These are phyloP conservation scores for Kodamaea sp. DNA, from an alignment of 1,139 yeast genomes.

Conservation along the genomic window DNA sequence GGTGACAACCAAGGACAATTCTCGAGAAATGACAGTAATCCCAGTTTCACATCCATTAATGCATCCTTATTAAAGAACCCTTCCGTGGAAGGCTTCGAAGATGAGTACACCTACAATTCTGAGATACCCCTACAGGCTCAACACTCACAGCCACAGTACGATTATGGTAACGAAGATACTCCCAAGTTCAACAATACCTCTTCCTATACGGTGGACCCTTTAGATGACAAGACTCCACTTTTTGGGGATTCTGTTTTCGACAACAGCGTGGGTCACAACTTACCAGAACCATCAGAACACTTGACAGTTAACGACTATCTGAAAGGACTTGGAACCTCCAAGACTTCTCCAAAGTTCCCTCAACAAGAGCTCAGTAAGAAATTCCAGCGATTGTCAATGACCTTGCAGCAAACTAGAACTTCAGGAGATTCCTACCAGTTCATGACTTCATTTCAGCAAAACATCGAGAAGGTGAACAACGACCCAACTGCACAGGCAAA, in stretches of 20 bases:
- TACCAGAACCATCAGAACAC: conserved; percentile 15
- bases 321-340: not conserved
- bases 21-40: conserved; percentile 16
- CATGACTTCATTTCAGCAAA: conserved; percentile 45
- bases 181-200: conserved; percentile 23
- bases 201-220: conserved; percentile 11
- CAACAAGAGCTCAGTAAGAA: conserved; percentile 38
- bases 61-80: conserved; percentile 29
- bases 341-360: conserved; percentile 27
- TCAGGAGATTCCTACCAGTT: conserved; percentile 45
- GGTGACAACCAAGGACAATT: conserved; percentile 1
- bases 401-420: conserved; percentile 36
- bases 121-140: not conserved
- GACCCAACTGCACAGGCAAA: conserved; percentile 10
- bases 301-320: conserved; percentile 3
- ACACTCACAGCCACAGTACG: conserved; percentile 4
- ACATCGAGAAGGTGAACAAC: conserved; percentile 27
- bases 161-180: conserved; percentile 31
- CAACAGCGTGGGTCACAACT: conserved; percentile 14
- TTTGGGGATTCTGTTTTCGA: conserved; percentile 17
- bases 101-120: conserved; percentile 9
- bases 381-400: conserved; percentile 42
- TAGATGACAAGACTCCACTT: conserved; percentile 35
- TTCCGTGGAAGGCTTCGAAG: conserved; percentile 11
- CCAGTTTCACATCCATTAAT: conserved; percentile 38